Percentiles rank a stretch among this genome's conserved stretches.
These are phyloP conservation scores for Cyanidium caldarium DNA, from an alignment of 23 red algal genomes.

Conservation along the genomic window DNA sequence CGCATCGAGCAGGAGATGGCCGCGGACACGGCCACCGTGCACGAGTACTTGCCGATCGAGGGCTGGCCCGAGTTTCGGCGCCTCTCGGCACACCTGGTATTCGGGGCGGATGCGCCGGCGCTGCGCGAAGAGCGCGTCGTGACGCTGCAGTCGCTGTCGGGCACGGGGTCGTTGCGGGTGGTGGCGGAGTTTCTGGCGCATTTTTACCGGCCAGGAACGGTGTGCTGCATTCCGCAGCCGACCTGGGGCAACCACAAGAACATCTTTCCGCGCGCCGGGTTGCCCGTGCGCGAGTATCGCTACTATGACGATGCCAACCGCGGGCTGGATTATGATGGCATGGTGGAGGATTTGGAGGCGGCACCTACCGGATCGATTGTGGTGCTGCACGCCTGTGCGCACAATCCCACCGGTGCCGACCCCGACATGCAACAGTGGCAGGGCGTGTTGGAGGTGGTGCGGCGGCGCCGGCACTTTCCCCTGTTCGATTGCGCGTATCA, in stretches of 20 bases:
- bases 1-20: constrained; percentile 32
- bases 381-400: constrained; percentile 93
- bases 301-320: constrained; percentile 51
- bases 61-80: constrained; percentile 36
- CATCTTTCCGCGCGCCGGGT: constrained; percentile 36
- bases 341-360: constrained; percentile 46
- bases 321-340: constrained; percentile 44
- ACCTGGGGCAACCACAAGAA: constrained; percentile 86
- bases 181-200: constrained; percentile 39
- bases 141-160: constrained; percentile 72
- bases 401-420: constrained; percentile 96
- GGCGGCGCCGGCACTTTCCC: constrained; percentile 23
- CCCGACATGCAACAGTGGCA: constrained; percentile 34
- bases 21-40: constrained; percentile 18
- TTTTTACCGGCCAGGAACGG: constrained; percentile 16
- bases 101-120: constrained; percentile 34
- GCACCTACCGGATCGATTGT: constrained; percentile 44
- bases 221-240: constrained; percentile 42
- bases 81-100: constrained; percentile 42
- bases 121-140: constrained; percentile 44
- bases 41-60: constrained; percentile 89
- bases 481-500: constrained; percentile 98
- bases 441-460: constrained; percentile 30
- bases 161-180: constrained; percentile 66
- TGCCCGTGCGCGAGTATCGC: constrained; percentile 33